A percentile compares a stretch with the other conserved stretches of the same genome.
These are phyloP conservation scores for Cetraspora pellucida DNA, from an alignment of 192 early-diverging fungal species.

Conservation along the genomic window DNA sequence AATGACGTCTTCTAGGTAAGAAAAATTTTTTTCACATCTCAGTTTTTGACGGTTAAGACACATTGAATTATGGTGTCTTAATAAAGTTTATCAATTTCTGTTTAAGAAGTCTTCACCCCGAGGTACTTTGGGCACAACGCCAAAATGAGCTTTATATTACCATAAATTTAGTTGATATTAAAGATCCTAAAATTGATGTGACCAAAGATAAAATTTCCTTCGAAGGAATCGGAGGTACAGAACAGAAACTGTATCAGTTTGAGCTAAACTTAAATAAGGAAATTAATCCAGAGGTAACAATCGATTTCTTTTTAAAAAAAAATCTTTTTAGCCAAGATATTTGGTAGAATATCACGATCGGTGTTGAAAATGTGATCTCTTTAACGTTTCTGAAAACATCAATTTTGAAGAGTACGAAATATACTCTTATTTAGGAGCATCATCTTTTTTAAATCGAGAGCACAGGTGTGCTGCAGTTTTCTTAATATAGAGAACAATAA, in stretches of 20 bases:
- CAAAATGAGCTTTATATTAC: slow-evolving; percentile 81
- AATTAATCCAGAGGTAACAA: slow-evolving; percentile 69
- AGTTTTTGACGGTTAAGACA: neutral
- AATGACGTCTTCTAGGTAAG: neutral
- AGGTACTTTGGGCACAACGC: slow-evolving; percentile 91
- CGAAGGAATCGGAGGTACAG: slow-evolving; percentile 57
- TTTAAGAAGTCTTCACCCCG: slow-evolving; percentile 19
- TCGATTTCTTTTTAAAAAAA: neutral
- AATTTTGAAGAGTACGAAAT: too few species aligned
- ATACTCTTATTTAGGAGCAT: too few species aligned
- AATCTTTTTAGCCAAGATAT: neutral
- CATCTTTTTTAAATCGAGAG: too few species aligned
- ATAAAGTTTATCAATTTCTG: neutral
- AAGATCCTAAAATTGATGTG: slow-evolving; percentile 58
- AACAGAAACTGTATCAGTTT: slow-evolving; percentile 69
- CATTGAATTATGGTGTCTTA: neutral
- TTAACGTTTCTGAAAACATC: too few species aligned
- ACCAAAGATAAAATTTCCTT: slow-evolving; percentile 63
- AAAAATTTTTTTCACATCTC: neutral
- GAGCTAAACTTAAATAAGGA: slow-evolving; percentile 73
- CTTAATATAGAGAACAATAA: too few species aligned
- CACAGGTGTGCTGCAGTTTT: too few species aligned
- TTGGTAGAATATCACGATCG: neutral
- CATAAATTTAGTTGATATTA: slow-evolving; percentile 73
- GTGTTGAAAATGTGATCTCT: too few species aligned